Percentiles rank a stretch among this genome's conserved stretches.
These are phyloP conservation scores for Astragalus membranaceus DNA, from an alignment of 306 rosid species.

Conservation along the genomic window DNA sequence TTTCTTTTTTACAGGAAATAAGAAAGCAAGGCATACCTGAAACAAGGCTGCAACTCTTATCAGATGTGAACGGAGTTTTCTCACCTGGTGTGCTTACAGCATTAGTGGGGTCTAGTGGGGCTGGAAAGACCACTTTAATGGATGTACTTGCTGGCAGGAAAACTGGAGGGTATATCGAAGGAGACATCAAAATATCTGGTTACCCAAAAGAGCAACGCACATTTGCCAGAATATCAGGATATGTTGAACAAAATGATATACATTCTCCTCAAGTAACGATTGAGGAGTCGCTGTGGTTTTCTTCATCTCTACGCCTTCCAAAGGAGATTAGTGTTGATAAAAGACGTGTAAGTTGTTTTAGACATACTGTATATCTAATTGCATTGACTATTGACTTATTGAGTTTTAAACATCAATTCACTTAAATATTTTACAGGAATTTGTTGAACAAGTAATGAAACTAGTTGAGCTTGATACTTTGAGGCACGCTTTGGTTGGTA, in stretches of 20 bases:
- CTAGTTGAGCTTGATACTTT: slow-evolving; percentile 78
- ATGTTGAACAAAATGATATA: slow-evolving; percentile 91
- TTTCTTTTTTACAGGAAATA: slow-evolving; percentile 43
- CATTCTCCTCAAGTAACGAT: slow-evolving; percentile 93
- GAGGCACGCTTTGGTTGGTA: slow-evolving; percentile 70
- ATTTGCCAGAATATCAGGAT: slow-evolving; percentile 85
- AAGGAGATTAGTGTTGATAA: slow-evolving; percentile 56
- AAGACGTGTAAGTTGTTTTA: slow-evolving; percentile 45
- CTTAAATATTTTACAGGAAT: slow-evolving; percentile 50
- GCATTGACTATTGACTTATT: not conserved
- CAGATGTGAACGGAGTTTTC: slow-evolving; percentile 75
- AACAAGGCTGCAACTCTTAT: slow-evolving; percentile 65
- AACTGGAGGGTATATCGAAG: slow-evolving; percentile 89
- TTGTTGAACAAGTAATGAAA: slow-evolving; percentile 79
- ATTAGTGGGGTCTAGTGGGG: slow-evolving; percentile 90
- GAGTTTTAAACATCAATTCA: not conserved
- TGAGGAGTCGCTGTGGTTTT: slow-evolving; percentile 78
- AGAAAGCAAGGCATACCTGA: slow-evolving; percentile 60
- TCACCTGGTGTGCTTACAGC: slow-evolving; percentile 95
- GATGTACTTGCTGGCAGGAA: slow-evolving; percentile 95
- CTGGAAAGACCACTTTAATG: slow-evolving; percentile 94
- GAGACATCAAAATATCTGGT: slow-evolving; percentile 76
- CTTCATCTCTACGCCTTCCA: slow-evolving; percentile 80
- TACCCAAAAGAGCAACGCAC: slow-evolving; percentile 70
- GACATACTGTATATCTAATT: not conserved